Percentiles rank a stretch among this genome's conserved stretches.
phyloP scores from a whole-genome alignment of 1,284 basidiomycete species.

The Omphalotus olearius region DNA sequence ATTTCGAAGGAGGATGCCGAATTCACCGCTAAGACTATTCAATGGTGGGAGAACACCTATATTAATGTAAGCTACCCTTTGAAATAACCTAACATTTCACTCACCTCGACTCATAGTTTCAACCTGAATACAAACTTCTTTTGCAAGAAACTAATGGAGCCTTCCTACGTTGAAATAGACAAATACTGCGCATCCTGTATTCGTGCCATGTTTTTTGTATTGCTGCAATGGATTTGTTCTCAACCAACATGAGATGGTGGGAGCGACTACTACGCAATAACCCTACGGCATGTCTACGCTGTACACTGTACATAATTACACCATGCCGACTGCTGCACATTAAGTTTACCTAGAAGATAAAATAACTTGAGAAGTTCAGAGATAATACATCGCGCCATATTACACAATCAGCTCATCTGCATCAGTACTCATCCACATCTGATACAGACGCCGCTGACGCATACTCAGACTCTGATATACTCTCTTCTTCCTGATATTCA shows the following conservation, averaged over 20 bases:
- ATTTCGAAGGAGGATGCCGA: conserved; percentile 24
- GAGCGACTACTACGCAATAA: too few relatives aligned
- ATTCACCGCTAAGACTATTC: conserved; percentile 20
- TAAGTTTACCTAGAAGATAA: too few relatives aligned
- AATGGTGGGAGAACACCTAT: conserved; percentile 21
- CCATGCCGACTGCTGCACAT: too few relatives aligned
- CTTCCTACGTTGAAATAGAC: conserved; percentile 20
- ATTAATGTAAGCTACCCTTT: conserved; percentile 16
- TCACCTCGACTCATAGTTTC: conserved; percentile 18
- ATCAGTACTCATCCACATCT: conserved; percentile 19
- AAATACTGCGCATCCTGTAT: too few relatives aligned
- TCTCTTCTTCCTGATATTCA: conserved; percentile 64
- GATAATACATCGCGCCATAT: too few relatives aligned
- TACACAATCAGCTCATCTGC: too few relatives aligned
- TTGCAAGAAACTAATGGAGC: conserved; percentile 25
- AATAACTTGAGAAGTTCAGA: too few relatives aligned
- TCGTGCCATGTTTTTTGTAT: too few relatives aligned
- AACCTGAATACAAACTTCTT: conserved; percentile 24
- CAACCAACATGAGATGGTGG: too few relatives aligned
- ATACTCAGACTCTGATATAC: conserved; percentile 13
- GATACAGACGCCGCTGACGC: conserved; percentile 14
- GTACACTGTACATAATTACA: too few relatives aligned
- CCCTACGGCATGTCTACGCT: too few relatives aligned
- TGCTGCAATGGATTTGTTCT: too few relatives aligned
- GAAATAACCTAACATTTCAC: background rate